phyloP scores from a whole-genome alignment of 495 filamentous ascomycete species.

The Parathielavia hyrcaniae region DNA sequence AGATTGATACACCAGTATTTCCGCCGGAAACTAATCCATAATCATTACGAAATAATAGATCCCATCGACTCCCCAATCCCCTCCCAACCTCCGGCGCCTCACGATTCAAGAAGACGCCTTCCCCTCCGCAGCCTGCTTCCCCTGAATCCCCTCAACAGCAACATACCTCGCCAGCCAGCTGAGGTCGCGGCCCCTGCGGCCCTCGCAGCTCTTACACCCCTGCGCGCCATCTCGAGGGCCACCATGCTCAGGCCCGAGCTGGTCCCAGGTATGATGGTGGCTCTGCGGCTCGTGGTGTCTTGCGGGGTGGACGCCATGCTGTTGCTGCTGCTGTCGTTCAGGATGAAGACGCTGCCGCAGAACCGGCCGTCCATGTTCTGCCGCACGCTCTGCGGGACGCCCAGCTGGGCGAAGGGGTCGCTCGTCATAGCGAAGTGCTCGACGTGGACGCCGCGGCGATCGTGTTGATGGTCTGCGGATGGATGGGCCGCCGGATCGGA shows the following conservation, averaged over 20 bases:
- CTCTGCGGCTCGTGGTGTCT: background rate
- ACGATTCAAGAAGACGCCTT: background rate
- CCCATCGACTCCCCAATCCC: no score
- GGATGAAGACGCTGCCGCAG: slow-evolving; percentile 35
- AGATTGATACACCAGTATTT: no score
- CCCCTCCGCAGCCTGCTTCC: background rate
- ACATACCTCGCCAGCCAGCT: slow-evolving; percentile 29
- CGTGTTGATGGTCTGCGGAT: background rate
- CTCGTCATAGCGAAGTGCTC: slow-evolving; percentile 37
- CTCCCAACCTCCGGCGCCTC: background rate
- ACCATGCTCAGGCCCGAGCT: no score
- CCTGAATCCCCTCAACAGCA: slow-evolving; percentile 4
- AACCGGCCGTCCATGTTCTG: slow-evolving; percentile 31
- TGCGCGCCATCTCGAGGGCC: slow-evolving; percentile 30
- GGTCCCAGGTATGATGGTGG: background rate
- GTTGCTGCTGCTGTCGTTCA: slow-evolving; percentile 16
- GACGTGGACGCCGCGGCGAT: slow-evolving; percentile 24
- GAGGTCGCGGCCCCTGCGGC: slow-evolving; percentile 26
- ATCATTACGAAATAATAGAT: no score
- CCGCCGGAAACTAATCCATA: background rate
- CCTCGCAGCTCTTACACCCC: slow-evolving; percentile 26
- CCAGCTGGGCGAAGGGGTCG: slow-evolving; percentile 36
- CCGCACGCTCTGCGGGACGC: slow-evolving; percentile 33
- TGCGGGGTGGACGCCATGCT: background rate
- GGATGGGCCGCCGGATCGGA: slow-evolving; percentile 11